Conservation (phyloP, 352 stramenopile species). For the Salisapilia sapeloensis region DNA sequence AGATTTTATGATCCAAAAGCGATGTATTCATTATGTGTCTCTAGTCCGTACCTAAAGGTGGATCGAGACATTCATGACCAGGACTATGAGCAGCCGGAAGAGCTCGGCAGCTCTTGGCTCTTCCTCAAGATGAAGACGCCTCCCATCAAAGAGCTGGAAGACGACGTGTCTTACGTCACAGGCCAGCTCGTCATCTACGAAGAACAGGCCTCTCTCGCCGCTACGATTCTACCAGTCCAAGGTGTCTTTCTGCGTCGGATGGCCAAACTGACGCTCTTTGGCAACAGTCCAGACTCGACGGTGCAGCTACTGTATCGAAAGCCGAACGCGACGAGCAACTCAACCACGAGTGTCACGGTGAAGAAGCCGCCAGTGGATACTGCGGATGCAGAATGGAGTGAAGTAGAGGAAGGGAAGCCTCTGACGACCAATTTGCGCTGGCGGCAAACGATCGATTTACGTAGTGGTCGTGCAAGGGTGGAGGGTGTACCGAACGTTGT, state of each 20-base stretch:
- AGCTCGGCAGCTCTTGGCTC: slow-evolving; percentile 56
- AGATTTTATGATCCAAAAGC: not conserved
- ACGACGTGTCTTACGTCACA: slow-evolving; percentile 61
- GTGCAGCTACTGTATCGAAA: slow-evolving; percentile 67
- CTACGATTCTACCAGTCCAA: slow-evolving; percentile 67
- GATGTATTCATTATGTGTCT: not conserved
- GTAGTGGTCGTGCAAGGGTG: too few species aligned
- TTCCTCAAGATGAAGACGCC: slow-evolving; percentile 69
- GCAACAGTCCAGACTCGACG: slow-evolving; percentile 64
- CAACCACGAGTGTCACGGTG: not conserved
- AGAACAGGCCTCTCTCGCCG: slow-evolving; percentile 52
- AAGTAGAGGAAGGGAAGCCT: slow-evolving; percentile 6
- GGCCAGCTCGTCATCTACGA: slow-evolving; percentile 75
- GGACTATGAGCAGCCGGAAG: slow-evolving; percentile 54
- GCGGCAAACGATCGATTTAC: slow-evolving; percentile 1
- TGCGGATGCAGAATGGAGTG: slow-evolving; percentile 11
- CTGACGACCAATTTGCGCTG: not conserved
- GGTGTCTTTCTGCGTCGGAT: slow-evolving; percentile 61
- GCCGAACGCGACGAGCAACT: slow-evolving; percentile 3
- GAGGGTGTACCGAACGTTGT: slow-evolving; percentile 40
- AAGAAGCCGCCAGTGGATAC: slow-evolving; percentile 3
- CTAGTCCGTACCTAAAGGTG: slow-evolving; percentile 51
- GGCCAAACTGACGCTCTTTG: slow-evolving; percentile 62
- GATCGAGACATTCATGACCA: slow-evolving; percentile 60
- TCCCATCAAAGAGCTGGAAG: slow-evolving; percentile 38